Evolutionary conservation across 805 yeast genomes (phyloP).

Genomic region (Brettanomyces naardenensis): DNA sequence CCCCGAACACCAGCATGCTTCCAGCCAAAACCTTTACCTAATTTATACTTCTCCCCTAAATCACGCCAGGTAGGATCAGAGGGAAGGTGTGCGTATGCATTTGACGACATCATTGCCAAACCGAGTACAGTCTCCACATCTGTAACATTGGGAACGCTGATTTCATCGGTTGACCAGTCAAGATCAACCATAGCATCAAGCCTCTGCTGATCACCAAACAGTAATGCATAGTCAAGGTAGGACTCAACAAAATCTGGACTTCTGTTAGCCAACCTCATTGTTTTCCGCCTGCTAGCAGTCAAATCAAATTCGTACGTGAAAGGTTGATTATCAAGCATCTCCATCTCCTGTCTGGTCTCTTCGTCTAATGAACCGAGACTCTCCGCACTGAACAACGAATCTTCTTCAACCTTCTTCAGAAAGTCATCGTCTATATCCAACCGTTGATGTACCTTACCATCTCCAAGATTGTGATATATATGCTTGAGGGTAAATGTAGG

Average conservation of each 20-base stretch:
- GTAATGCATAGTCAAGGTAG: conserved; percentile 50
- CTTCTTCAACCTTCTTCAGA: too few relatives aligned
- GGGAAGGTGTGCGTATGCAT: conserved; percentile 83
- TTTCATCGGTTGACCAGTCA: conserved; percentile 57
- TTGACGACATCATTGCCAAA: conserved; percentile 79
- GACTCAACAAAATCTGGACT: conserved; percentile 60
- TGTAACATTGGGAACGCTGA: conserved; percentile 62
- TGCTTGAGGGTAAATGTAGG: conserved; percentile 37
- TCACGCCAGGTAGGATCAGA: conserved; percentile 82
- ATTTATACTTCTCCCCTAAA: conserved; percentile 35
- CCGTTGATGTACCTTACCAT: conserved; percentile 36
- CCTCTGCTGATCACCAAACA: conserved; percentile 27
- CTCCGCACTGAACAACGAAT: neutral
- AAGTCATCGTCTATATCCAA: conserved; percentile 13
- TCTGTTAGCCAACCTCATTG: conserved; percentile 35
- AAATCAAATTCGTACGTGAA: neutral
- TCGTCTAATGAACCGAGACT: too few relatives aligned
- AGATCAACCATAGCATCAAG: conserved; percentile 32
- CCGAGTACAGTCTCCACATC: conserved; percentile 69
- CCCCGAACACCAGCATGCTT: conserved; percentile 79
- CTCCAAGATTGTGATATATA: conserved; percentile 55
- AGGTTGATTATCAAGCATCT: neutral
- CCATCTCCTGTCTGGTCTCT: neutral
- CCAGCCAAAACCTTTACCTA: conserved; percentile 77
- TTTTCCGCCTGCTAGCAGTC: neutral